These are phyloP conservation scores for Skeletonema grethae DNA, from an alignment of 108 stramenopile genomes.

Conservation along the genomic window DNA sequence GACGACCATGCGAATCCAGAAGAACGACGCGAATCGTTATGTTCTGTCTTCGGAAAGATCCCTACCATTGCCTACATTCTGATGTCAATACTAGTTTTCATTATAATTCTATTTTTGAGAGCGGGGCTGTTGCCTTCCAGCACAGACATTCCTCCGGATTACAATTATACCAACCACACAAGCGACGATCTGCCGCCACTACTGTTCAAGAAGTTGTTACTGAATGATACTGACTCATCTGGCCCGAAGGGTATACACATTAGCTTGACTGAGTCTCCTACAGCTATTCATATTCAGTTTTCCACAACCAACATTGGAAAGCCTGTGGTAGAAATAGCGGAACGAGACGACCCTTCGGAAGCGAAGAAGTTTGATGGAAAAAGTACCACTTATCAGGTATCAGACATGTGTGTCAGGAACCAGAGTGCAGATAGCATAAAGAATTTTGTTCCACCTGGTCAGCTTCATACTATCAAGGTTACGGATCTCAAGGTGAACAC, in stretches of 20 bases:
- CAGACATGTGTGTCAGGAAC: constrained; percentile 72
- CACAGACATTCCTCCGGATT: neutral
- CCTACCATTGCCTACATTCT: constrained; percentile 6
- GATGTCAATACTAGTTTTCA: neutral
- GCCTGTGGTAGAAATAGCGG: constrained; percentile 46
- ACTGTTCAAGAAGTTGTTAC: neutral
- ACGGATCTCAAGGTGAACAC: constrained; percentile 51
- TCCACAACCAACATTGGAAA: constrained; percentile 55
- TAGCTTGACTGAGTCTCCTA: constrained; percentile 32
- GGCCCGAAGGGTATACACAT: constrained; percentile 62
- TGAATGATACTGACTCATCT: neutral
- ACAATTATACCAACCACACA: neutral
- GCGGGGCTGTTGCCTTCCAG: neutral
- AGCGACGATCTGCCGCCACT: neutral
- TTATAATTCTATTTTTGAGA: neutral
- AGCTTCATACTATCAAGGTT: constrained; percentile 59
- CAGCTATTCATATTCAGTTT: constrained; percentile 60
- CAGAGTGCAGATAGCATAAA: constrained; percentile 63
- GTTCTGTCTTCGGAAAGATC: neutral
- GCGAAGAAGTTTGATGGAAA: constrained; percentile 13
- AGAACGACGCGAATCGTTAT: neutral
- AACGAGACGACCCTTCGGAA: neutral
- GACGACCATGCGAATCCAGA: neutral
- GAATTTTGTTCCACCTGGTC: constrained; percentile 59
- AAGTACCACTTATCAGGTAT: constrained; percentile 60